Base-by-base conservation (phyloP, 192 early-diverging fungal genomes). In the Paraglomus occultum region DNA sequence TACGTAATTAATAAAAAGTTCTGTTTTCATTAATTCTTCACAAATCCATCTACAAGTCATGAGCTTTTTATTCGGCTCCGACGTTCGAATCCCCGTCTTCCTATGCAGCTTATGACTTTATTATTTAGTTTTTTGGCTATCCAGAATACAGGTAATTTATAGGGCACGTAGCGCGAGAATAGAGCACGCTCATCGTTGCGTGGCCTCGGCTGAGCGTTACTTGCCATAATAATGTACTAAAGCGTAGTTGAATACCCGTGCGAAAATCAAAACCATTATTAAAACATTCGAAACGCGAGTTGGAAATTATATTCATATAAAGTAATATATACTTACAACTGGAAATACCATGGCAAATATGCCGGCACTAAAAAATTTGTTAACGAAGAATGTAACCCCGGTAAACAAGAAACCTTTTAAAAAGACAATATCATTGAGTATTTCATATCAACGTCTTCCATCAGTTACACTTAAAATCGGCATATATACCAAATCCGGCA, bases 211-310 rank as follows among this genome's bases (percentile, higher is more conserved):
- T 48, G 63, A 9, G 79, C 81, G 17, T 73, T 74, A 64, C 74
- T 82, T n/a, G 81, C 82, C 79, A 84, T 80, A 61, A 84, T 84
- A 39, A 84, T 83, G 63, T 81, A 84, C 80, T 83, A 22, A 9
- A 44, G 5, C 40, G 8, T 51, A 20, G 0, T 22, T 50, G 46
- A 11, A 50, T 48, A 55, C n/a, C n/a, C 11, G 47, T 39, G 39
- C 6, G 10, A 49, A 38, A 31, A 51, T 18, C 23, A 6, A 64
- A 15, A 38, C 12, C 49, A 20, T 17, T 73, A 31, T 14, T 18
- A 54, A 64, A 10, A 64, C 23, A 39, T 23, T 6, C 4, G 14
- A 50, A 60, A n/a, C n/a, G n/a, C n/a, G n/a, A n/a, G n/a, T 43
- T 60, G 40, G 8, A 42, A 42, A 48, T 6, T 7, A 23, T 31